Conservation (phyloP, 345 rosid species). For the Clarkia xantiana region DNA sequence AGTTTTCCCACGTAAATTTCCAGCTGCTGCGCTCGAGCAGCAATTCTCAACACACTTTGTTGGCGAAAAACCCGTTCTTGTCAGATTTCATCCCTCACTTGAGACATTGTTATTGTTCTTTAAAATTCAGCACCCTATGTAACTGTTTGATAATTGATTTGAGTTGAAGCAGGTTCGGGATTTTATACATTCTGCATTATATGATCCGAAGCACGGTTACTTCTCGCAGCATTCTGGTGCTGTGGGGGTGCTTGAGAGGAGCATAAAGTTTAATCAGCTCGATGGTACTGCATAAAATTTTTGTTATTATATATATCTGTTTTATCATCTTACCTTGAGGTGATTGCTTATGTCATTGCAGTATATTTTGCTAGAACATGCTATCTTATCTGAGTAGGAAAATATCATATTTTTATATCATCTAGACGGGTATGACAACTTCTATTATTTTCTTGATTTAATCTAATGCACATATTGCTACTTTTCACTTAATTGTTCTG, state of each 20-base stretch:
- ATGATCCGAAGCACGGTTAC: constrained; percentile 71
- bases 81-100: constrained; percentile 14
- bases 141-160: neutral
- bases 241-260: constrained; percentile 71
- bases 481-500: too few relatives aligned
- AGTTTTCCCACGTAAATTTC: constrained; percentile 20
- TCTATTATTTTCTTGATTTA: too few relatives aligned
- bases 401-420: too few relatives aligned
- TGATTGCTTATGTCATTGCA: too few relatives aligned
- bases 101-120: neutral
- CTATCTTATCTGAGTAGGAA: too few relatives aligned
- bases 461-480: too few relatives aligned
- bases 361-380: too few relatives aligned
- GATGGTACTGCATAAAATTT: constrained; percentile 27
- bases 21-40: constrained; percentile 20
- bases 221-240: constrained; percentile 68
- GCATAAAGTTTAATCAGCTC: constrained; percentile 73
- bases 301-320: too few relatives aligned
- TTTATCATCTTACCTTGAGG: too few relatives aligned
- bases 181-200: constrained; percentile 61
- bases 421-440: too few relatives aligned
- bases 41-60: constrained; percentile 48
- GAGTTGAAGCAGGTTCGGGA: constrained; percentile 51
- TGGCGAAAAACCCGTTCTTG: constrained; percentile 62
- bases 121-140: neutral